Conservation (phyloP, 495 filamentous ascomycete genomes). For the Aspergillus affinis region DNA sequence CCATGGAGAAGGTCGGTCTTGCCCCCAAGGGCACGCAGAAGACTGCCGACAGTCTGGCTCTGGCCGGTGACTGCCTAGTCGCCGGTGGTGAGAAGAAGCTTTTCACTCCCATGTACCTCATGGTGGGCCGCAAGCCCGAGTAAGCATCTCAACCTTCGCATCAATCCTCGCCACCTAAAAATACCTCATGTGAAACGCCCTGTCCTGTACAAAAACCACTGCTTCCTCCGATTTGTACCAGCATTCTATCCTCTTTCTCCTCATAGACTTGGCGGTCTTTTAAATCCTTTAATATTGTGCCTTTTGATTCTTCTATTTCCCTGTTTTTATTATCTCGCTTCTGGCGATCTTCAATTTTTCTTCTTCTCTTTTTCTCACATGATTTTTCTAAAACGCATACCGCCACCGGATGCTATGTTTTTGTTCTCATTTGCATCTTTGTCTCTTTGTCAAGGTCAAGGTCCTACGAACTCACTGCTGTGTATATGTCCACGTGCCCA, state of each 20-base stretch:
- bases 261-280: constrained; percentile 17
- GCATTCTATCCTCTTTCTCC: constrained; percentile 11
- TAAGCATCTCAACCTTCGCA: constrained; percentile 21
- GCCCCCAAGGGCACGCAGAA: constrained; percentile 88
- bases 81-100: constrained; percentile 88
- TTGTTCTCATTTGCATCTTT: background rate
- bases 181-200: constrained; percentile 13
- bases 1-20: constrained; percentile 70
- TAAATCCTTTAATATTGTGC: constrained; percentile 23
- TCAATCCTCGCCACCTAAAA: background rate
- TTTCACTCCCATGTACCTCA: constrained; percentile 99
- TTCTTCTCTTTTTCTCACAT: constrained; percentile 9
- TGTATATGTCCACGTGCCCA: background rate
- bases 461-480: background rate
- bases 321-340: background rate
- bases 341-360: constrained; percentile 3
- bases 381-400: constrained; percentile 20
- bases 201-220: constrained; percentile 19
- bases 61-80: constrained; percentile 84
- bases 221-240: constrained; percentile 6
- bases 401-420: constrained; percentile 21
- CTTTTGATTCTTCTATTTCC: constrained; percentile 6
- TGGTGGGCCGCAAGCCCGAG: constrained; percentile 89
- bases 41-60: constrained; percentile 85
- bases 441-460: background rate